These are phyloP conservation scores for Eleusine indica DNA, from an alignment of 176 grass and related monocot species.

Conservation along the genomic window DNA sequence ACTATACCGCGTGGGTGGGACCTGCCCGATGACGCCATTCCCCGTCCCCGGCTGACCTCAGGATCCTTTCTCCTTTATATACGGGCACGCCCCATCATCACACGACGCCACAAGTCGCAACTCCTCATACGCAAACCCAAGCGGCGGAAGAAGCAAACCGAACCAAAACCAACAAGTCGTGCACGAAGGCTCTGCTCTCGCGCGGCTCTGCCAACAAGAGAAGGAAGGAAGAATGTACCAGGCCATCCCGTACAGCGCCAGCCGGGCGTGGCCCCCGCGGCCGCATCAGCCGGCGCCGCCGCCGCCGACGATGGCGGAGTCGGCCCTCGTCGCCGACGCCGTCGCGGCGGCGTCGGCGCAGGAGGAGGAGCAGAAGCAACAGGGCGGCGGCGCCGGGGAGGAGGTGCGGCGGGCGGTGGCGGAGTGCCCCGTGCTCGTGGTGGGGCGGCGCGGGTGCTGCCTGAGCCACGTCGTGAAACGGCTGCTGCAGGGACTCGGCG, in stretches of 20 bases:
- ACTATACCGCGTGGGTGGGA: constrained; percentile 26
- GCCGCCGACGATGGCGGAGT: background rate
- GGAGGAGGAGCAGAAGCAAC: background rate
- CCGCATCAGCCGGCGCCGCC: background rate
- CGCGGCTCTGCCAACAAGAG: no score
- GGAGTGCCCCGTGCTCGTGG: constrained; percentile 78
- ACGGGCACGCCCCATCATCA: background rate
- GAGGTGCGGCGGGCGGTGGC: constrained; percentile 54
- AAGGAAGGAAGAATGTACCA: constrained; percentile 54
- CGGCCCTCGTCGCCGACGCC: background rate
- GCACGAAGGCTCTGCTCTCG: background rate
- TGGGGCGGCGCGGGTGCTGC: constrained; percentile 79
- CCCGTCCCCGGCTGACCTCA: constrained; percentile 19
- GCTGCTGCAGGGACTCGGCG: constrained; percentile 82
- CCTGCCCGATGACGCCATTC: constrained; percentile 28
- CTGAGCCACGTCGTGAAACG: constrained; percentile 86
- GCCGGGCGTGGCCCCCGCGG: constrained; percentile 39
- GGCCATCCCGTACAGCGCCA: constrained; percentile 74
- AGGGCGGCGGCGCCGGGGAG: background rate
- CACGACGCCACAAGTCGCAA: constrained; percentile 4
- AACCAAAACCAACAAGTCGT: background rate
- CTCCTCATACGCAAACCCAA: no score
- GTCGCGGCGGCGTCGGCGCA: background rate
- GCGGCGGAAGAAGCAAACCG: background rate
- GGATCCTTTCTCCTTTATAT: constrained; percentile 28